Evolutionary conservation across 192 early-diverging fungal genomes (phyloP).

Genomic region (Backusella mclennaniae): DNA sequence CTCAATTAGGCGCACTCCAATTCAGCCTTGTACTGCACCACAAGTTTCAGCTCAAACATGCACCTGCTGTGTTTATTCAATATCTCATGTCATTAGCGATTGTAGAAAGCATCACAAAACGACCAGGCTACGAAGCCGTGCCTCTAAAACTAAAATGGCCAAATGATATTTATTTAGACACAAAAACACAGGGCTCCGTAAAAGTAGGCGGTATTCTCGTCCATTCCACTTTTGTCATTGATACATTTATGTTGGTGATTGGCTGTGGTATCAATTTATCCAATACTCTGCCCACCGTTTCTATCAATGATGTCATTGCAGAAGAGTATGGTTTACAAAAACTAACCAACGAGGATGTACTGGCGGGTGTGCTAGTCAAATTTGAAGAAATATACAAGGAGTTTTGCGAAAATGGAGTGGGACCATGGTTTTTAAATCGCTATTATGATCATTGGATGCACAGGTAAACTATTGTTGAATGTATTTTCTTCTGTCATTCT

Average conservation of each 20-base stretch:
- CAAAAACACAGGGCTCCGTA: constrained; percentile 52
- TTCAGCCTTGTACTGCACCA: constrained; percentile 83
- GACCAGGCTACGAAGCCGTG: constrained; percentile 73
- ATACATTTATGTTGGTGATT: constrained; percentile 77
- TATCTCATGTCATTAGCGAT: constrained; percentile 88
- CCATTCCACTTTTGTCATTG: constrained; percentile 68
- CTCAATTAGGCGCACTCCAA: constrained; percentile 84
- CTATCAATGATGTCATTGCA: constrained; percentile 77
- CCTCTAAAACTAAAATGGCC: constrained; percentile 96
- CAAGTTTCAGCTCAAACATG: constrained; percentile 46
- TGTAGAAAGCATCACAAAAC: constrained; percentile 67
- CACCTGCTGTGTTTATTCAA: constrained; percentile 88
- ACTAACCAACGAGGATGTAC: constrained; percentile 64
- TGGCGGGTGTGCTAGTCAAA: constrained; percentile 65
- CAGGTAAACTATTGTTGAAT: constrained; percentile 30
- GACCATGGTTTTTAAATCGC: constrained; percentile 61
- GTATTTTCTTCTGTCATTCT: constrained; percentile 26
- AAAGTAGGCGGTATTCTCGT: constrained; percentile 88
- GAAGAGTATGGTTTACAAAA: constrained; percentile 52
- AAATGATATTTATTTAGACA: constrained; percentile 89
- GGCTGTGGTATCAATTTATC: constrained; percentile 90
- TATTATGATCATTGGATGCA: constrained; percentile 94
- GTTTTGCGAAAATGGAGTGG: constrained; percentile 55
- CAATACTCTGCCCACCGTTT: constrained; percentile 83
- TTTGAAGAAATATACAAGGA: constrained; percentile 76